Evolutionary conservation across 1,139 yeast species (phyloP), one percentile per base, ranked within the genome.

Genomic region (Diutina catenulata): DNA sequence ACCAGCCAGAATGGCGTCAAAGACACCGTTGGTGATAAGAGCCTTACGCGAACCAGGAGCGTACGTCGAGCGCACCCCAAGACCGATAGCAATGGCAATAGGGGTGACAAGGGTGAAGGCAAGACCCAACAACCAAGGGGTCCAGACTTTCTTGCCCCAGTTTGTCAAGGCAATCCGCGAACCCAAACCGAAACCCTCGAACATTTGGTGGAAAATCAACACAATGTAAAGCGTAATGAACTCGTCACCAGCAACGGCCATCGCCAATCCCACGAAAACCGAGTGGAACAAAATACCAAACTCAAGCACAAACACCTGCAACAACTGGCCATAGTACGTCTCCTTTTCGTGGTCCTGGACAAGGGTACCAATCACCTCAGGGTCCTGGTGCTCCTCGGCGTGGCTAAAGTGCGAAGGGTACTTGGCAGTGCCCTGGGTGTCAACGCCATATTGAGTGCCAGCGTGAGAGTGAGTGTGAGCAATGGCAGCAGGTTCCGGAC

Each of bases 131-230:
- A 68, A 37, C 74, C 80, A 79, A 14, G 88, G 87, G n/a, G 25
- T 20, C 22, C 22, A 31, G 13, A 54, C 47, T 50, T 58, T 56
- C 7, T 55, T 43, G 21, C 57, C 53, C 87, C 91, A 83, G 27
- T 69, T 62, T 4, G 83, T 75, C 19, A 73, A 68, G 1, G 95
- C 86, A 41, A 87, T 68, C 55, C 96, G 73, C 6, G 94, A 74
- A 39, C 96, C 96, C 49, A 87, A 68, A 49, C 95, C 96, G 40
- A 87, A 67, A 40, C 96, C 96, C 64, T 87, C 96, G 56, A 87
- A 87, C 62, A 81, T 70, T 60, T 87, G 96, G 60, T 87, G 96
- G 72, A 87, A 87, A 3, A 82, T 78, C 40, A 87, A 58, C 14
- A 86, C 96, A 48, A 80, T 70, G 57, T 82, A 87, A 38, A 87